Conservation (phyloP, 495 filamentous ascomycete genomes). For the Penicillium salamii region DNA sequence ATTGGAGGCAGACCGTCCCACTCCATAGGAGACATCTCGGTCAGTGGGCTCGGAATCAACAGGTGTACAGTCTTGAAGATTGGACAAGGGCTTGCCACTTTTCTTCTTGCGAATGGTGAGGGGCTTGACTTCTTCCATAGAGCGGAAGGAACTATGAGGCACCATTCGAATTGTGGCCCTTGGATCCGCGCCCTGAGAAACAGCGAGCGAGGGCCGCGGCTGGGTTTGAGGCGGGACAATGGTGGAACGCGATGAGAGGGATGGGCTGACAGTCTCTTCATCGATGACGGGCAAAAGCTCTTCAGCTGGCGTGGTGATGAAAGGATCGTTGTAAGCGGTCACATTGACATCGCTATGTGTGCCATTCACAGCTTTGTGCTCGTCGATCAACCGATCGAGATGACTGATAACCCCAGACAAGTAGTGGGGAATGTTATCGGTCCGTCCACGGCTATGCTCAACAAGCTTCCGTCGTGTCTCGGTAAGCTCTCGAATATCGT, state of each 20-base stretch:
- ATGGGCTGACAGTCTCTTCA: constrained; percentile 38
- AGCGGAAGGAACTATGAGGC: constrained; percentile 38
- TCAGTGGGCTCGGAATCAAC: neutral
- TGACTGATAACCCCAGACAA: constrained; percentile 59
- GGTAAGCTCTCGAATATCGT: constrained; percentile 49
- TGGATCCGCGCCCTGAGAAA: constrained; percentile 24
- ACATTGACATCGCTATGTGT: constrained; percentile 10
- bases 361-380: constrained; percentile 23
- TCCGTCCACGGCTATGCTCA: constrained; percentile 39
- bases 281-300: constrained; percentile 50
- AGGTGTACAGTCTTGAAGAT: neutral
- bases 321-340: constrained; percentile 53
- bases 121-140: constrained; percentile 42
- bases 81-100: neutral
- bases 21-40: constrained; percentile 16
- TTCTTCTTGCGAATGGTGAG: constrained; percentile 56
- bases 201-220: constrained; percentile 16
- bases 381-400: constrained; percentile 59
- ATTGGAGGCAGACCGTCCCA: constrained; percentile 15
- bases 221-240: constrained; percentile 5
- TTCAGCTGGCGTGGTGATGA: constrained; percentile 36
- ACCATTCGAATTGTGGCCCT: constrained; percentile 50
- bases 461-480: constrained; percentile 57
- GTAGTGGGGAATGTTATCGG: constrained; percentile 40
- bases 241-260: neutral